Evolutionary conservation across 176 grass and related monocot species (phyloP), one percentile per base, ranked within the genome.

Genomic region (Avena eriantha): DNA sequence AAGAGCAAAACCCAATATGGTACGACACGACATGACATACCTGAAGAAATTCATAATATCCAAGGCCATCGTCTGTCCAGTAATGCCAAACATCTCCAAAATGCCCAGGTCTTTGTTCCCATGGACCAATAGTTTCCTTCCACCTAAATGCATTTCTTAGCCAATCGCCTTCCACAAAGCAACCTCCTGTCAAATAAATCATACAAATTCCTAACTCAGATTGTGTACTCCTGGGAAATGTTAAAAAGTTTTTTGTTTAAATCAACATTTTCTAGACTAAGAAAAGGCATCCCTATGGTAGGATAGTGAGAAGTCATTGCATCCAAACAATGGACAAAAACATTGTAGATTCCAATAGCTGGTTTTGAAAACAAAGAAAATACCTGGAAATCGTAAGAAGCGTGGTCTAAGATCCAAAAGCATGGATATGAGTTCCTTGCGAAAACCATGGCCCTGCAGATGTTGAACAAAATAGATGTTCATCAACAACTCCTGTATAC

Each of bases 81-180:
- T 94, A 97, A 79, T 88, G 68, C 90, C 94, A 97, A 87, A 92
- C 88, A 85, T 97, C 94, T 17, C 94, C 94, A 39, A 87, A 94
- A 85, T 97, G 88, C 48, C 92, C 92, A 35, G 94, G 90, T 59
- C 92, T 94, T 78, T 97, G 81, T 85, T 94, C 92, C 92, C 92
- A 94, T 23, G 90, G 95, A 64, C 92, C 95, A 81, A 97, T 80
- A 17, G 88, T 69, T 39, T 90, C 84, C 14, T 48, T 94, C 95
- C 92, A 97, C 51, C 90, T 88, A 61, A 97, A 97, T 73, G 95
- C 95, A 64, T 97, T 97, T 85, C 86, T 86, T 81, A 97, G 70
- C 88, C 86, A 92, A 9, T 89, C 81, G 18, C 90, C 95, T 92
- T 97, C 88, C 22, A 97, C 92, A 82, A 87, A 97, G 81, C 88